Evolutionary conservation across 2,329 filamentous ascomycete genomes (phyloP), one percentile per base, ranked within the genome.

Genomic region (Bipolaris victoriae): DNA sequence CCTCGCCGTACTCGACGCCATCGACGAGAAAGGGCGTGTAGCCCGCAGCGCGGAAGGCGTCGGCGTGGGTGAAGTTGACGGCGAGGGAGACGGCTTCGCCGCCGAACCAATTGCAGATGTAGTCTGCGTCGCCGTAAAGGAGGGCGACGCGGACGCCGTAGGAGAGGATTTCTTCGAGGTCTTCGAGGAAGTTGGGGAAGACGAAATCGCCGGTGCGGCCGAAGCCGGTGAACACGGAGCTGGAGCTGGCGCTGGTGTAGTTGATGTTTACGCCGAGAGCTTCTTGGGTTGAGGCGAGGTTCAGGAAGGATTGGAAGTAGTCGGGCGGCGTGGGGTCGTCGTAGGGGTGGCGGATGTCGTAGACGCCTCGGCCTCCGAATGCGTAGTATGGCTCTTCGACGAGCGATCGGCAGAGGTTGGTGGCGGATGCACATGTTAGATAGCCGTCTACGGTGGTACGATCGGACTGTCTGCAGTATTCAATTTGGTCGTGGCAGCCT

Each of bases 11-110:
- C 43, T 81, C 76, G 20, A 79, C 37, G 49, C 85, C 90, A 69
- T 86, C 85, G 72, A 89, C 88, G 10, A 84, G 79, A 41, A 82
- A 83, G 66, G 90, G 90, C 36, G 89, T 86, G 74, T 94, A 95
- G 0, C 90, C 90, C 0, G 91, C 87, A 0, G 79, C 76, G 1
- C 81, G 77, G 72, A 94, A 95, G 2, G 73, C 66, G 5, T 74
- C 67, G 40, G 78, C 75, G 7, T 77, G 69, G 0, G 79, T 75
- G 65, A 88, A 88, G 33, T 73, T 68, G 0, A 90, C 75, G 6
- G 82, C 81, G 3, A 76, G 80, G 2, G 88, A 89, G 43, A 91
- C 82, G 5, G 88, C 88, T 75, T 95, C 83, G 24, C 90, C 91
- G 16, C 91, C 91, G 64, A 89, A 80, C 86, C 89, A 86, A 68